Base-by-base conservation (phyloP, 164 flowering plant species). In the Houttuynia cordata region DNA sequence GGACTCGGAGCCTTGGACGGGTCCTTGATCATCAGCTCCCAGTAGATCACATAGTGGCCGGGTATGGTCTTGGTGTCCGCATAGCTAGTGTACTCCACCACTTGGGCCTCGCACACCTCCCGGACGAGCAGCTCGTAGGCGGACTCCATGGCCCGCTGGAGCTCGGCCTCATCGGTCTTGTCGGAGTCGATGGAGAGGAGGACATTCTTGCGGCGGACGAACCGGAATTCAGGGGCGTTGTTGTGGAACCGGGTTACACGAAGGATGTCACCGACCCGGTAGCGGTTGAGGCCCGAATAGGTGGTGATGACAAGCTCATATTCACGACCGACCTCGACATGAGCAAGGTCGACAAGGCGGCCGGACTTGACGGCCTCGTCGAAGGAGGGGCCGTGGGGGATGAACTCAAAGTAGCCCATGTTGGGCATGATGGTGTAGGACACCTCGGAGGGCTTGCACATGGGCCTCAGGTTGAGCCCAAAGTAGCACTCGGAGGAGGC, bases 341-440 rank as follows among this genome's bases (percentile, higher is more conserved):
- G 67, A 8, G 56, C 79, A 0, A 78, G 69, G 54, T 78, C 81
- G 15, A 75, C 73, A 9, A 70, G 73, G 8, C 25, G 58, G 37
- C 37, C 15, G 61, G 68, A 20, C 56, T 57, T 7, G 62, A 23
- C 10, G 60, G 58, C 56, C 8, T 23, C 52, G 12, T 42, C 4
- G 37, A 30, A 52, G 20, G 67, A 59, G 1, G 68, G 61, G 10
- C 58, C 70, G 51, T 66, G 72, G 10, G 78, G 78, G 0, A 75
- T 24, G 69, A 77, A 77, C 67, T 77, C 81, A 61, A 75, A 77
- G 60, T 72, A 77, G 61, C 65, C 78, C 81, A 77, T 77, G 74
- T 75, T 77, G 19, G 81, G 81, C 74, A 77, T 75, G 62, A 77
- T 72, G 58, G 81, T 77, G 73, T 77, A 77, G 53, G 71, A 62